A percentile compares a stretch with the other conserved stretches of the same genome.
Conservation (phyloP, 768 basidiomycete species). For the Chiua virens region DNA sequence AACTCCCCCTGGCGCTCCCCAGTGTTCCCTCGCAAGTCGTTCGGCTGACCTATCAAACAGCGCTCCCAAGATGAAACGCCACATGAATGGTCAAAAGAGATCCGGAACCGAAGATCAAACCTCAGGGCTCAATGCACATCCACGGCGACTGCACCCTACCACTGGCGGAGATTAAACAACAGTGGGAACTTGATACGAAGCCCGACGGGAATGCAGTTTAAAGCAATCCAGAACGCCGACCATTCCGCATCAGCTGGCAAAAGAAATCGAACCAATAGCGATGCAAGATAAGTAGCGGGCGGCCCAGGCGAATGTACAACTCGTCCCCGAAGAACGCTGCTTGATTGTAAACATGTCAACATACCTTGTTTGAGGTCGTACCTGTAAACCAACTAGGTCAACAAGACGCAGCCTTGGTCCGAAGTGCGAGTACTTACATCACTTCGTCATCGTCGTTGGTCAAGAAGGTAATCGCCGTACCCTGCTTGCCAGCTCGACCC, state of each 20-base stretch:
- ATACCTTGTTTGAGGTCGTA: slow-evolving; percentile 93
- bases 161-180: slow-evolving; percentile 11
- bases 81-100: not conserved
- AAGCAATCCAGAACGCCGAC: not conserved
- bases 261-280: not conserved
- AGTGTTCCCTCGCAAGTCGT: not conserved
- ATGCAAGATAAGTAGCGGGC: too few relatives aligned
- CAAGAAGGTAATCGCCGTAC: slow-evolving; percentile 92
- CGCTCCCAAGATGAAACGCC: not conserved
- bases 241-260: not conserved
- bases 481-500: slow-evolving; percentile 95
- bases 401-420: not conserved
- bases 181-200: not conserved
- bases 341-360: slow-evolving; percentile 13
- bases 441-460: slow-evolving; percentile 96
- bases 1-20: too few relatives aligned
- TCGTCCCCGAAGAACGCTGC: too few relatives aligned
- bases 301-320: too few relatives aligned
- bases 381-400: slow-evolving; percentile 42
- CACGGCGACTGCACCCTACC: too few relatives aligned
- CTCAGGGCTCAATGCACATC: too few relatives aligned
- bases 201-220: slow-evolving; percentile 3
- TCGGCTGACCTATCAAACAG: not conserved
- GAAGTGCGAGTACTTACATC: slow-evolving; percentile 62
- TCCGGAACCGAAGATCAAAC: slow-evolving; percentile 9